Base-by-base conservation (phyloP, 352 stramenopile genomes). In the Globisporangium lucens region DNA sequence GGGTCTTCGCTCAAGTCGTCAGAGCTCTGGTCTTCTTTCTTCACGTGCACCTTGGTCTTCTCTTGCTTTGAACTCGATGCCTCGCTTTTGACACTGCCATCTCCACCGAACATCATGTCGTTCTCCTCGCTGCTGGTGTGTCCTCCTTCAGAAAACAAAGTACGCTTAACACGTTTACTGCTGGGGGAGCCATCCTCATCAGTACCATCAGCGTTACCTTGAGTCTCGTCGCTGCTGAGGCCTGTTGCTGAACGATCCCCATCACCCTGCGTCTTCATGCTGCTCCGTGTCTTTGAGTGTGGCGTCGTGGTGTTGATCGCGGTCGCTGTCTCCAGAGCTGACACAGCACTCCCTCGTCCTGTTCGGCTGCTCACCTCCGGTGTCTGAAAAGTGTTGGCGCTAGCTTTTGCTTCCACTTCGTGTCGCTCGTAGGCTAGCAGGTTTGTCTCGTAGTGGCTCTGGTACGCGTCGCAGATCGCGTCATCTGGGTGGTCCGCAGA, bases 61-160 rank as follows among this genome's bases (percentile, higher is more conserved):
- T 20, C 22, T 1, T 60, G 15, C 59, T 38, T 65, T n/a, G 38
- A 15, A 4, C 29, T 24, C n/a, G 17, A 55, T 36, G 3, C 22
- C 36, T 57, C 60, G 5, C 6, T 24, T 15, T 65, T 65, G 4
- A 65, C 33, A 30, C 15, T 22, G 30, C 4, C 10, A 8, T 46
- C 30, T 4, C 10, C 29, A 17, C 43, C 60, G 47, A 46, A 43
- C 35, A 68, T 27, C 12, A 43, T 49, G n/a, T 89, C 81, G 66
- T 83, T 87, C 56, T 91, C 80, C 55, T 87, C 82, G 35, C 76
- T 80, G 63, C 77, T 89, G 2, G 78, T 84, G 62, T 84, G 71
- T 20, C 73, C 78, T 15, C 74, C 77, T 17, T 89, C 83, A 3
- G 78, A 80, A 61, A 90, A 91, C 47, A 93, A 51, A 20, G 82